These are phyloP conservation scores for Chaetomidium leptoderma DNA, from an alignment of 495 filamentous ascomycete species.

Conservation along the genomic window DNA sequence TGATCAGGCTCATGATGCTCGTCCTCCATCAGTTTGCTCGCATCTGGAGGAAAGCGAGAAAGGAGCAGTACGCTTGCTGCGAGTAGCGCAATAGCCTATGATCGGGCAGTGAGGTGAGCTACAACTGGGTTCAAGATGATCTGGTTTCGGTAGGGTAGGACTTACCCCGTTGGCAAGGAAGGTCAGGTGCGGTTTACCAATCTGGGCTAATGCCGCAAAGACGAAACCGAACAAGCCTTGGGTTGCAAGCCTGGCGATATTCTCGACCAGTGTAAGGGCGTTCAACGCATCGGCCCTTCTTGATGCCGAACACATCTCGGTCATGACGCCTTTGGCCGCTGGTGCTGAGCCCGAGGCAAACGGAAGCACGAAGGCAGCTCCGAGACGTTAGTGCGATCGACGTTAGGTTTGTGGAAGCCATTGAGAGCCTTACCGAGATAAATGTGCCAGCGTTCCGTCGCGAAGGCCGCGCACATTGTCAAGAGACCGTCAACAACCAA, in stretches of 20 bases:
- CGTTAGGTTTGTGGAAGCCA: neutral
- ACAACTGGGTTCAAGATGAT: too few species aligned
- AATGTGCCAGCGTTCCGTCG: conserved; percentile 50
- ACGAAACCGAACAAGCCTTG: conserved; percentile 53
- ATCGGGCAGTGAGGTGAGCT: neutral
- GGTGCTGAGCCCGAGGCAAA: conserved; percentile 53
- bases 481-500: conserved; percentile 49
- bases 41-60: conserved; percentile 45
- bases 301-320: conserved; percentile 47
- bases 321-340: conserved; percentile 55
- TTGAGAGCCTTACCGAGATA: conserved; percentile 39
- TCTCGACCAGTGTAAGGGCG: conserved; percentile 54
- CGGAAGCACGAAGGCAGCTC: conserved; percentile 46
- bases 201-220: conserved; percentile 47
- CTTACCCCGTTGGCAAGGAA: conserved; percentile 53
- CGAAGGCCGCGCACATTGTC: conserved; percentile 49
- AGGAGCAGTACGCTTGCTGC: conserved; percentile 45
- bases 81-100: conserved; percentile 34
- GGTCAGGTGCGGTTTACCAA: conserved; percentile 46
- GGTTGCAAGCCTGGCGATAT: conserved; percentile 48
- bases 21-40: conserved; percentile 39
- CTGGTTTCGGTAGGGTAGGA: conserved; percentile 1
- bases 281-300: conserved; percentile 52
- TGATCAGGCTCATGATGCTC: neutral
- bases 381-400: neutral